Conservation (phyloP, 108 stramenopile species). For the Parietichytrium sp. region DNA sequence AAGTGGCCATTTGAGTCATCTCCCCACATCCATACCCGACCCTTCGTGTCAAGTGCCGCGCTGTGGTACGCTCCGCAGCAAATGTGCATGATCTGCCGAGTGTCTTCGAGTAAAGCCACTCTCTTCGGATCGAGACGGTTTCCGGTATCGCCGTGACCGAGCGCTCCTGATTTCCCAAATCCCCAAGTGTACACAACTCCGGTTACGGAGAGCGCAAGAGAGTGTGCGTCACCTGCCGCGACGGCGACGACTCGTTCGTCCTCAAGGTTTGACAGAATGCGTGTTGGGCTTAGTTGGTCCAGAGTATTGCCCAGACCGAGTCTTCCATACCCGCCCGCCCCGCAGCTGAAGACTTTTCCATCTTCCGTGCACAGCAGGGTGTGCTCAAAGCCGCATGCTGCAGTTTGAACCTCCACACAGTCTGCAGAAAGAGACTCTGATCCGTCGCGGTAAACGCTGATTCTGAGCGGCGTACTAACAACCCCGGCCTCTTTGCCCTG, state of each 20-base stretch:
- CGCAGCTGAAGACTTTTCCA: conserved; percentile 18
- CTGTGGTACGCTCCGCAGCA: conserved; percentile 30
- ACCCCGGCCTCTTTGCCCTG: conserved; percentile 27
- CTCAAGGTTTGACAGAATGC: not conserved
- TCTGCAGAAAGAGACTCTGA: not conserved
- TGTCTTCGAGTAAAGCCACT: not conserved
- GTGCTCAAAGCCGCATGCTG: conserved; percentile 10
- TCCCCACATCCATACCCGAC: conserved; percentile 32
- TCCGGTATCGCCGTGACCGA: conserved; percentile 38
- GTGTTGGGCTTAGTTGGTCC: conserved; percentile 6
- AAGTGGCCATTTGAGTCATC: conserved; percentile 7
- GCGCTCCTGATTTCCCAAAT: conserved; percentile 30
- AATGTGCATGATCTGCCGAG: not conserved
- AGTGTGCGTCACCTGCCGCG: conserved; percentile 37
- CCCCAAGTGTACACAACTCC: conserved; percentile 39
- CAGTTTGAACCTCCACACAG: conserved; percentile 19
- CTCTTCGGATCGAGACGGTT: conserved; percentile 23
- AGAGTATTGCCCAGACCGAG: conserved; percentile 30
- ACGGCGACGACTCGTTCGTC: conserved; percentile 35
- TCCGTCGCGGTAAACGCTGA: not conserved
- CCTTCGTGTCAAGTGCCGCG: not conserved
- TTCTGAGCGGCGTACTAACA: not conserved
- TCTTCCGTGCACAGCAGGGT: not conserved
- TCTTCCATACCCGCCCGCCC: conserved; percentile 15
- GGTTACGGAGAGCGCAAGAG: not conserved